Conservation (phyloP, 1,284 basidiomycete genomes). For the Cerioporus squamosus region DNA sequence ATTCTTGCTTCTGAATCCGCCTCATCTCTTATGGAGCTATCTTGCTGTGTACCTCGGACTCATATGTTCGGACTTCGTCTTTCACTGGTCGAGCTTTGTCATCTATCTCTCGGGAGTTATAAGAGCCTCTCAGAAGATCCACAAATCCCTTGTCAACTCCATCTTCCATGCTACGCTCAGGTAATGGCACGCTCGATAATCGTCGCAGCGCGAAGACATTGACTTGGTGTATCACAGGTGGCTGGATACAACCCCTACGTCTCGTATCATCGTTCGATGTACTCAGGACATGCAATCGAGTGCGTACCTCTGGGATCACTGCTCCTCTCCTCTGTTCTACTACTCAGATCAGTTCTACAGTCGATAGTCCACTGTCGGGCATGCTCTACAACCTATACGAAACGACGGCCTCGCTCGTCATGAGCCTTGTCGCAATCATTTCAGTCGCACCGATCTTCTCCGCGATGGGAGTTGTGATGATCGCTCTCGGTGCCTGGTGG, state of each 20-base stretch:
- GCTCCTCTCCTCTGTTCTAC: background rate
- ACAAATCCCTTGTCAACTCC: slow-evolving; percentile 53
- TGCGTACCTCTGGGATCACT: slow-evolving; percentile 15
- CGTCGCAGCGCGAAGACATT: background rate
- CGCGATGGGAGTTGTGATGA: slow-evolving; percentile 42
- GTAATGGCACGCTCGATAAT: slow-evolving; percentile 15
- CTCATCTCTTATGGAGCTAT: slow-evolving; percentile 31
- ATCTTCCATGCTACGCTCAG: slow-evolving; percentile 59
- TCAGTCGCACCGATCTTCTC: slow-evolving; percentile 45
- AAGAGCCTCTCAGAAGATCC: slow-evolving; percentile 58
- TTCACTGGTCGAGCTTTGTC: slow-evolving; percentile 25
- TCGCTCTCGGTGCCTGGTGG: slow-evolving; percentile 44
- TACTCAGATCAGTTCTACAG: slow-evolving; percentile 18
- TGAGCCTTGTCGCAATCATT: slow-evolving; percentile 46
- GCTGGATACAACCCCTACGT: slow-evolving; percentile 58
- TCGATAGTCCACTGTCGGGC: slow-evolving; percentile 31
- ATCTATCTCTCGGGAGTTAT: slow-evolving; percentile 42
- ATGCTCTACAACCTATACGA: slow-evolving; percentile 29
- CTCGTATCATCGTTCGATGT: slow-evolving; percentile 57
- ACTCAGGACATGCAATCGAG: slow-evolving; percentile 57
- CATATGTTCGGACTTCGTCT: slow-evolving; percentile 26
- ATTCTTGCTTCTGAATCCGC: background rate
- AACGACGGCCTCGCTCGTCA: slow-evolving; percentile 28
- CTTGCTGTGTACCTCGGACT: slow-evolving; percentile 44
- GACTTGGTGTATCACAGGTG: slow-evolving; percentile 33